Evolutionary conservation across 306 rosid genomes (phyloP).

Genomic region (Luffa aegyptiaca): DNA sequence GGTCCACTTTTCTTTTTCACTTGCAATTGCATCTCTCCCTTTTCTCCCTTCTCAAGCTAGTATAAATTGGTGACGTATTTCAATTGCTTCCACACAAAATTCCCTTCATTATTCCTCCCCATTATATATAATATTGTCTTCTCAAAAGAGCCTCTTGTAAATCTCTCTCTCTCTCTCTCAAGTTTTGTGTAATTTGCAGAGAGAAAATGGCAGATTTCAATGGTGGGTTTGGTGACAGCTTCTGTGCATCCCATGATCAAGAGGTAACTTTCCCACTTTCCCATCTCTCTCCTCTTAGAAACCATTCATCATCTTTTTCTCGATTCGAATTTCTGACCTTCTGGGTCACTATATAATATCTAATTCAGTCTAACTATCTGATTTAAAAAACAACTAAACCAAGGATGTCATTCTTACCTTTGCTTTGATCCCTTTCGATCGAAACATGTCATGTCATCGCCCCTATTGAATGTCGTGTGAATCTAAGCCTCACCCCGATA

Average conservation of each 20-base stretch:
- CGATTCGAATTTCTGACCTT: too few species aligned
- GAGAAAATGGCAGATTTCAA: constrained; percentile 64
- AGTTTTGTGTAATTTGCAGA: not conserved
- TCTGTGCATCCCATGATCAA: constrained; percentile 33
- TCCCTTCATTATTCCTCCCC: not conserved
- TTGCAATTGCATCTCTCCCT: constrained; percentile 30
- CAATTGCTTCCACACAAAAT: not conserved
- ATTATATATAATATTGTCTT: not conserved
- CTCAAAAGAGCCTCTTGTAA: not conserved
- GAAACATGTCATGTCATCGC: too few species aligned
- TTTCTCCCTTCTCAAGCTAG: constrained; percentile 38
- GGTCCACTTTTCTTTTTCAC: constrained; percentile 28
- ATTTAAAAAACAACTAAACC: too few species aligned
- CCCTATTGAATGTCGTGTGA: too few species aligned
- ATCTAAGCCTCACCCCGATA: too few species aligned
- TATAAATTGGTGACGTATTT: not conserved
- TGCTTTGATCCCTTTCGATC: too few species aligned
- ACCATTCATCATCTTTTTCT: too few species aligned
- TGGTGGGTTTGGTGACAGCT: constrained; percentile 37
- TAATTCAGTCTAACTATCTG: too few species aligned
- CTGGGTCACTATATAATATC: too few species aligned
- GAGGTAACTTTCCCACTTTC: constrained; percentile 33
- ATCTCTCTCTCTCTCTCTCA: constrained; percentile 4
- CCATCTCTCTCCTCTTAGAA: not conserved
- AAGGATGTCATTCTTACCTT: too few species aligned